Conservation (phyloP, 2,329 filamentous ascomycete species). For the Sarocladium oryzae region DNA sequence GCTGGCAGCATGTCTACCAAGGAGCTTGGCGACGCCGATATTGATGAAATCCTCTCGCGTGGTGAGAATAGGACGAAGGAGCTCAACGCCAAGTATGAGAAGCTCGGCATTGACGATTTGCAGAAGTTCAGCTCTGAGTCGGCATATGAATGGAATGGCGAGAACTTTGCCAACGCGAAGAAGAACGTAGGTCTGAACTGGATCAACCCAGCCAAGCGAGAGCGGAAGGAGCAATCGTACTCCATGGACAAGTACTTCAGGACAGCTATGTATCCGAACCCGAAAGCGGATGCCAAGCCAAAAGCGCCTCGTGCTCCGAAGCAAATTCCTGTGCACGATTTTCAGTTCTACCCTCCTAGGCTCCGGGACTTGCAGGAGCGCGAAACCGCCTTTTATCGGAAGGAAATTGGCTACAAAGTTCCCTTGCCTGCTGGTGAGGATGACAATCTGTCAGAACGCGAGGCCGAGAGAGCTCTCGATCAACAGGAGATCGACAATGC, state of each 20-base stretch:
- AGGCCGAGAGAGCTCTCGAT: constrained; percentile 79
- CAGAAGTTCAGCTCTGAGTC: constrained; percentile 98
- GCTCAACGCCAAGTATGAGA: constrained; percentile 91
- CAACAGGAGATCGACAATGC: constrained; percentile 93
- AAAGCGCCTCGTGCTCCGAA: constrained; percentile 94
- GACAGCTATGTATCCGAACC: constrained; percentile 71
- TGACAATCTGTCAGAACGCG: constrained; percentile 76
- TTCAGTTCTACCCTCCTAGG: constrained; percentile 87
- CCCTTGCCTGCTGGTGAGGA: constrained; percentile 84
- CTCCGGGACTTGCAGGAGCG: constrained; percentile 89
- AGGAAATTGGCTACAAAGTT: constrained; percentile 93
- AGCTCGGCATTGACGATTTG: constrained; percentile 90
- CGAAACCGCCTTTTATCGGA: constrained; percentile 91
- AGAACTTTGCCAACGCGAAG: constrained; percentile 87
- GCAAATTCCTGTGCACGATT: constrained; percentile 87
- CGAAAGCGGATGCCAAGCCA: constrained; percentile 83
- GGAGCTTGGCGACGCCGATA: constrained; percentile 80
- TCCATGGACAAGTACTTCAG: constrained; percentile 99
- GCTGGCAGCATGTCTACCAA: constrained; percentile 18
- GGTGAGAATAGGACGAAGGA: constrained; percentile 86
- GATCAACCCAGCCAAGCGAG: constrained; percentile 98
- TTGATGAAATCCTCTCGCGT: constrained; percentile 78
- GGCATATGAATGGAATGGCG: constrained; percentile 97
- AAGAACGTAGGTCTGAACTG: constrained; percentile 89
- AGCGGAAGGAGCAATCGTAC: constrained; percentile 96